Base-by-base conservation (phyloP, 139 green algal species). In the Coelastrella sp. region DNA sequence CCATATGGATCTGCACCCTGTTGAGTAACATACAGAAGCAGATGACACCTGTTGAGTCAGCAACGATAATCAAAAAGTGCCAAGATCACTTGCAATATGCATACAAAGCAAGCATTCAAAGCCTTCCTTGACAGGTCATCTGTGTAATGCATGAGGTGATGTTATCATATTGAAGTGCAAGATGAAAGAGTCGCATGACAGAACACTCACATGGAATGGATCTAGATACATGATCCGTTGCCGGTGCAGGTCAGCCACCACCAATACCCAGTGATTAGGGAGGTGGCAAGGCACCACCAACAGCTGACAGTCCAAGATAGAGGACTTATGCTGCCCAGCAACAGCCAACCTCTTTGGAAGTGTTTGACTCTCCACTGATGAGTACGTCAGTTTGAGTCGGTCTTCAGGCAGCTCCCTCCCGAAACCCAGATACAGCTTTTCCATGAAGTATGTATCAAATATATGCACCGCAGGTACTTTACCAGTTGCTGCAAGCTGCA, bases 281-380 rank as follows among this genome's bases (percentile, higher is more conserved):
- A 72, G 30, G 63, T 72, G 32, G 30, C 63, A 45, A n/a, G 63
- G 63, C 63, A 37, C 63, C 8, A 72, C 37, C 63, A 72, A 17
- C 32, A 72, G n/a, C 30, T 30, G 25, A 37, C 63, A 72, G 63
- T 72, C 63, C n/a, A 48, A n/a, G 17, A 27, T 37, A 8, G 63
- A 48, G 30, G 40, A 13, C 30, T 48, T 35, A 27, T 9, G 30
- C n/a, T 72, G 63, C 30, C 63, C 63, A 72, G 1, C 30, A 3
- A 9, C 41, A 4, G 21, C 63, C 25, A 72, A 30, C 30, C 17
- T 37, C 41, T 21, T 43, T 19, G 63, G 63, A 23, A 45, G 63
- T 72, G 63, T 72, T 27, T 72, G 4, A 2, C 32, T 38, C 17
- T 3, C 8, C 11, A 72, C 63, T 43, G n/a, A 23, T 38, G 8